These are phyloP conservation scores for Tulasnella sp. DNA, from an alignment of 768 basidiomycete species.

Conservation along the genomic window DNA sequence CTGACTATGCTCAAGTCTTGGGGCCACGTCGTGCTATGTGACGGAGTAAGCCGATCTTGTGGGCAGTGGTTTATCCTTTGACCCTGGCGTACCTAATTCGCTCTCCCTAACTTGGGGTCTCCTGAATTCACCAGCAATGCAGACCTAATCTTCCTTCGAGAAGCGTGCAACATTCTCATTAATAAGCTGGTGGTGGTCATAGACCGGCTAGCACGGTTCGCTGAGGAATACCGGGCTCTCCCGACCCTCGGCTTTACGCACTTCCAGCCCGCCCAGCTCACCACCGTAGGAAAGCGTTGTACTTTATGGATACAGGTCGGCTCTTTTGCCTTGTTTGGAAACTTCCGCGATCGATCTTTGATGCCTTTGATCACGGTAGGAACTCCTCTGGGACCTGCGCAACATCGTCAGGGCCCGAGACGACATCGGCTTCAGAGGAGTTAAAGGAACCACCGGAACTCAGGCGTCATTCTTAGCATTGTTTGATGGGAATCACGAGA, in stretches of 20 bases:
- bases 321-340: not conserved
- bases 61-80: not conserved
- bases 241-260: conserved; percentile 97
- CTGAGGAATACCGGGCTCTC: conserved; percentile 71
- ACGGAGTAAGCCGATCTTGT: conserved; percentile 63
- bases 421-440: conserved; percentile 93
- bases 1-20: conserved; percentile 41
- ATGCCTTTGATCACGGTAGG: conserved; percentile 31
- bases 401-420: conserved; percentile 82
- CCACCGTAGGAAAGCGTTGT: conserved; percentile 94
- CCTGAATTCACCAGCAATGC: conserved; percentile 57
- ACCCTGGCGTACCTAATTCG: not conserved
- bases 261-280: conserved; percentile 97
- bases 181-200: conserved; percentile 85
- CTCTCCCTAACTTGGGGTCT: not conserved
- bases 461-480: conserved; percentile 91
- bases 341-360: not conserved
- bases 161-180: conserved; percentile 73
- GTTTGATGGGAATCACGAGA: conserved; percentile 91
- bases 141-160: conserved; percentile 91
- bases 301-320: conserved; percentile 90
- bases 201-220: conserved; percentile 75
- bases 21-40: conserved; percentile 97
- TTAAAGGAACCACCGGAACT: conserved; percentile 98
- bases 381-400: conserved; percentile 91